A percentile compares a stretch with the other conserved stretches of the same genome.
Evolutionary conservation across 306 rosid species (phyloP).

Genomic region (Inga leiocalycina): DNA sequence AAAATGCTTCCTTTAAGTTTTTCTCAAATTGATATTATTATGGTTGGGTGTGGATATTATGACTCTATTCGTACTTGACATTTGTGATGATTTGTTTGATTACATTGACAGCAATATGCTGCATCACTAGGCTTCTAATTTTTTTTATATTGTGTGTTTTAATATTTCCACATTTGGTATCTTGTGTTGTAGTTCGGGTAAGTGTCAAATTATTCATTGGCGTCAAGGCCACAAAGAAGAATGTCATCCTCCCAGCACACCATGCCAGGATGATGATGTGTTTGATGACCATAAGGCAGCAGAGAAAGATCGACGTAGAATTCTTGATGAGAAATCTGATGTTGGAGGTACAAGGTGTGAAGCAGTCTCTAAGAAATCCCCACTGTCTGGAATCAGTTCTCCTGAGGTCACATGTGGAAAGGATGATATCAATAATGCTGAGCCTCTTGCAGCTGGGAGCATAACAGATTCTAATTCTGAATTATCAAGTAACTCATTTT

Average conservation of each 20-base stretch:
- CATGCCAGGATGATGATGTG: slow-evolving; percentile 26
- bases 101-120: background rate
- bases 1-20: background rate
- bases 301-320: slow-evolving; percentile 42
- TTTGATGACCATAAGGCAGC: slow-evolving; percentile 39
- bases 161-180: slow-evolving; percentile 18
- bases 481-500: slow-evolving; percentile 65
- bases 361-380: slow-evolving; percentile 33
- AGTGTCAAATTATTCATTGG: slow-evolving; percentile 94
- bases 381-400: slow-evolving; percentile 34
- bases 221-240: slow-evolving; percentile 90
- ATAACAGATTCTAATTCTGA: slow-evolving; percentile 53
- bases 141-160: slow-evolving; percentile 18
- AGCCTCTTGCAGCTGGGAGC: slow-evolving; percentile 44
- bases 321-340: slow-evolving; percentile 33
- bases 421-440: slow-evolving; percentile 50
- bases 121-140: slow-evolving; percentile 2
- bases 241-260: slow-evolving; percentile 59
- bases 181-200: slow-evolving; percentile 67
- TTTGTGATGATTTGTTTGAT: background rate
- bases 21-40: background rate
- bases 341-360: slow-evolving; percentile 29
- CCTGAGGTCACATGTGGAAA: slow-evolving; percentile 40
- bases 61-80: slow-evolving; percentile 5
- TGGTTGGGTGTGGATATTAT: slow-evolving; percentile 7